Evolutionary conservation across 179 eudicot species (phyloP), one percentile per base, ranked within the genome.

Genomic region (Gypsophila paniculata): DNA sequence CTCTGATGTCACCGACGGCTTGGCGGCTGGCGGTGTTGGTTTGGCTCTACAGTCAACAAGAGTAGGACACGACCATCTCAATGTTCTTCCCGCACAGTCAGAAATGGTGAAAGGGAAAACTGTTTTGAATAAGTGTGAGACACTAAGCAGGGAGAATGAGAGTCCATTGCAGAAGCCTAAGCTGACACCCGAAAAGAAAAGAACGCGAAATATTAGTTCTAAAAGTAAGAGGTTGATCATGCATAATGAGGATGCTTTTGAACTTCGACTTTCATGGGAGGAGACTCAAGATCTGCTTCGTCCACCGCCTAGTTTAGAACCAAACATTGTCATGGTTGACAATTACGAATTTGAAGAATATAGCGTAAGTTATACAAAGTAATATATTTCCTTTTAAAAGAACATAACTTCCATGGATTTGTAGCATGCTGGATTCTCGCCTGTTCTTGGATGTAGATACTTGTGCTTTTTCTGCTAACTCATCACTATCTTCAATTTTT

Each of bases 111-210:
- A 76, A 61, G 79, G 83, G 70, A 70, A 65, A 67, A 63, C 71
- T 75, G 63, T 42, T 78, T 77, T 70, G 73, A 72, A 21, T 57
- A 80, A 78, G 77, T 80, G 75, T 80, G 87, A 74, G 74, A 78
- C 86, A 82, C 72, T 77, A 75, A 81, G 81, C 72, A 77, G 76
- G 85, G 68, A 65, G 39, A 74, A 78, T 72, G 89, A 85, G 76
- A 89, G 84, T 76, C 66, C 71, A 6, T 55, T 59, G 63, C 88
- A 77, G 69, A 80, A 72, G 69, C 82, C 82, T 46, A 67, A 70
- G 57, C 66, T 74, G 74, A 61, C 82, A 54, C 82, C 82, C 25
- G 88, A 80, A 67, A 90, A 88, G 82, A 94, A 92, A 78, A 90
- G 80, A 66, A 71, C 85, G 58, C 85, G 91, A 55, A 90, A 86